Base-by-base conservation (phyloP, 257 asterid species). In the Lantana camara region DNA sequence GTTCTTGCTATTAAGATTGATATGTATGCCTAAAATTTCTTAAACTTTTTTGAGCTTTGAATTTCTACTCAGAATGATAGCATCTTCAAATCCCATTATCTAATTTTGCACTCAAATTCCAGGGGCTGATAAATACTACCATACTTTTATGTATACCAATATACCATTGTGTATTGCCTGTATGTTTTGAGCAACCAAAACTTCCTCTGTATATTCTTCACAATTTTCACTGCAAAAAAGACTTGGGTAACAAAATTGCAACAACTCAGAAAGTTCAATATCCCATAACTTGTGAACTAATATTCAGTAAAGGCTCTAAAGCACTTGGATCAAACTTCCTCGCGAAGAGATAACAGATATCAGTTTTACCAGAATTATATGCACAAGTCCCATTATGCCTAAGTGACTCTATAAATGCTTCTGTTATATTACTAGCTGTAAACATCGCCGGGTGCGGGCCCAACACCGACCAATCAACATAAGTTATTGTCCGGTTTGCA, bases 361-460 rank as follows among this genome's bases (percentile, higher is more conserved):
- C 16, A 0, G 95, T 90, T 1, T 64, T 55, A 22, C 51, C 60
- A 0, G 72, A 64, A 74, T 93, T 90, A 72, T 90, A 90, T 4
- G 81, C 67, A 71, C 99, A 93, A 7, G 88, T 84, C 12, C 73
- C 83, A 22, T 83, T 86, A 51, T 69, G 79, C 82, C 96, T 82
- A 40, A 90, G 71, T 2, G 75, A 70, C 64, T 78, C 66, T 17
- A 93, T 35, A 59, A 93, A 82, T 13, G 69, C 77, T 57, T 60
- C 77, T 0, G 96, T 90, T 12, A 85, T 65, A 49, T 90, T 78
- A 20, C 34, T 85, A 4, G 84, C 95, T 0, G 58, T 57, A 59
- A 82, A 88, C 9, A 80, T 76, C 5, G 91, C 93, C 0, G 99
- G 97, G 69, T 94, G 99, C 0, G 99, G 96, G 3, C 83, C 89